Percentiles rank a stretch among this genome's conserved stretches.
phyloP scores from a whole-genome alignment of 768 basidiomycete species.

The Megacollybia marginata region DNA sequence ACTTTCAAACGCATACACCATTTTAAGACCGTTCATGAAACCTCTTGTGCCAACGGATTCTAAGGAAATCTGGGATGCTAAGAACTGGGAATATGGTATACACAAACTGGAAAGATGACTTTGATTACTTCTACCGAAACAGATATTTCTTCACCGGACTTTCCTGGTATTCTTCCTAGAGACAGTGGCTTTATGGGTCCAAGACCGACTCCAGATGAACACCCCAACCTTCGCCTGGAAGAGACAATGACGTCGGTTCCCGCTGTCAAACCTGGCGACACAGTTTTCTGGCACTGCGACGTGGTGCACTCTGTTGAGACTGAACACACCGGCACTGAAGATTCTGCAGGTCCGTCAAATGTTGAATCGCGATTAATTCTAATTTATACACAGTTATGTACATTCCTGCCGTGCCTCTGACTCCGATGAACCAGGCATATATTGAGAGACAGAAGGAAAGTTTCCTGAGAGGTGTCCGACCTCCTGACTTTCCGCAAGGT shows the following conservation, averaged over 20 bases:
- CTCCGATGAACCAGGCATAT: conserved; percentile 39
- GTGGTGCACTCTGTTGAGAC: conserved; percentile 22
- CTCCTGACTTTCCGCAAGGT: conserved; percentile 44
- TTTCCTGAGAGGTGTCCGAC: conserved; percentile 41
- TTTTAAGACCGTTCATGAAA: conserved; percentile 73
- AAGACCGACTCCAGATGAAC: conserved; percentile 33
- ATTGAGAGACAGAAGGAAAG: conserved; percentile 38
- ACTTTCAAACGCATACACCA: conserved; percentile 63
- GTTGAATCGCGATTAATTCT: not conserved
- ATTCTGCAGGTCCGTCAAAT: conserved; percentile 33
- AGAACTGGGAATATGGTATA: conserved; percentile 49
- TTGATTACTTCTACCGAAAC: not conserved
- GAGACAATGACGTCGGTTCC: conserved; percentile 59
- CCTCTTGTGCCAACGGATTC: conserved; percentile 33
- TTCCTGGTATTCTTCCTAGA: conserved; percentile 39
- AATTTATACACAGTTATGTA: conserved; percentile 37
- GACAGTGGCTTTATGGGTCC: conserved; percentile 37
- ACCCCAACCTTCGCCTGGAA: conserved; percentile 39
- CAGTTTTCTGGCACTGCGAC: conserved; percentile 60
- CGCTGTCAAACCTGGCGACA: conserved; percentile 56
- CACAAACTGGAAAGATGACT: not conserved
- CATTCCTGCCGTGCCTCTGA: conserved; percentile 47
- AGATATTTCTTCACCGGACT: conserved; percentile 43
- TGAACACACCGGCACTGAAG: conserved; percentile 35
- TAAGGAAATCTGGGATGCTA: conserved; percentile 35